Evolutionary conservation across 169 alveolate genomes (phyloP), one percentile per base, ranked within the genome.

Genomic region (Perkinsus chesapeaki): DNA sequence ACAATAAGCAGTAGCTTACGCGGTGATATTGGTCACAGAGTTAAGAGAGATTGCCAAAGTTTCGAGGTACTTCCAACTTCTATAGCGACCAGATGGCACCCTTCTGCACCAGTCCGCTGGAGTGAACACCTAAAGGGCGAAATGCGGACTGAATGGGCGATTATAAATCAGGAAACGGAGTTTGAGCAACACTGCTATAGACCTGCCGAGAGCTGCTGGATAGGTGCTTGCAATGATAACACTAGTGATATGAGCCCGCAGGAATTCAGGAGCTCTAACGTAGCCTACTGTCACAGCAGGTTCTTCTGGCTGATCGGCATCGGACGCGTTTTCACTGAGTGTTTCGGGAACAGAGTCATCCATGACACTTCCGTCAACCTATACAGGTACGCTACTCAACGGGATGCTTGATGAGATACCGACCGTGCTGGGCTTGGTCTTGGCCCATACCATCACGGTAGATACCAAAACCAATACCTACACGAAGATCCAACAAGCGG

Each of bases 361-460:
- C 12, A 27, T 34, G 31, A 23, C 82, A 16, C 31, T 23, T 16
- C 27, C 82, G 23, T 60, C 82, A 23, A 60, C 82, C 82, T 60
- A 60, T n/a, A 60, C 82, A 60, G 1, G 0, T 9, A 20, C 82
- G 3, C 31, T 34, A 60, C 31, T 34, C 23, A 9, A 3, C 82
- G 31, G 12, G 82, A 7, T 60, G 3, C 12, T 1, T 34, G 27
- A 7, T 20, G 31, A 16, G 60, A 5, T 16, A 16, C 82, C 36
- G 12, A 60, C 82, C 12, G 37, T 60, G 23, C 23, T 60, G 1
- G 82, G 82, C 82, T 60, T 39, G 31, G 98, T 97, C 38, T 94
- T 95, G 7, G 97, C 97, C 99, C 99, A 97, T 0, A 96, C 97
- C 97, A 97, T 96, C 0, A 97, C 96, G 37, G 96, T 95, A 10